Evolutionary conservation across 805 yeast species (phyloP).

Genomic region (Hanseniaspora hatyaiensis): DNA sequence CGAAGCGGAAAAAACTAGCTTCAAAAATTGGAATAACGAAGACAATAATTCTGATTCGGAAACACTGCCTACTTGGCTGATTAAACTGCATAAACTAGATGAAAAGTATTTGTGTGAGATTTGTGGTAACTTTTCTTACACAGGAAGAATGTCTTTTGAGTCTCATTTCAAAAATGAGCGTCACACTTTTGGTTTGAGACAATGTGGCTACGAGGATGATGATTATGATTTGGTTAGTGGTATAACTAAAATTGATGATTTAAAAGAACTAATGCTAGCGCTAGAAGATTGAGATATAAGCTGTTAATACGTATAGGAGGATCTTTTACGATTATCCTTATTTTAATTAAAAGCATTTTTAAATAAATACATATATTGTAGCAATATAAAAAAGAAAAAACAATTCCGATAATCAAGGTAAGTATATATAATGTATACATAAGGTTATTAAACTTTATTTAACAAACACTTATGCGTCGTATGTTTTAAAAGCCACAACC

Average conservation of each 20-base stretch:
- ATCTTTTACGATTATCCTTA: too few species aligned
- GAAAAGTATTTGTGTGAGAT: constrained; percentile 67
- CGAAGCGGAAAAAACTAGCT: constrained; percentile 20
- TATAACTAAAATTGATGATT: constrained; percentile 58
- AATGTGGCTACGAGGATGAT: constrained; percentile 56
- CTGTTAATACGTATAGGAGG: too few species aligned
- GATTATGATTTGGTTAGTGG: constrained; percentile 44
- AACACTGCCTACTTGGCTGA: constrained; percentile 90
- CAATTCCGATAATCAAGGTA: not conserved
- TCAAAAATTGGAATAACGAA: too few species aligned
- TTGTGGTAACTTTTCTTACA: constrained; percentile 63
- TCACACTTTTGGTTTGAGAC: constrained; percentile 62
- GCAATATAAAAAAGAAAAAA: not conserved
- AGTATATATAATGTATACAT: not conserved
- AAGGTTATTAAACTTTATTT: too few species aligned
- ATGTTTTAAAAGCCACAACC: constrained; percentile 45
- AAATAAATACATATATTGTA: not conserved
- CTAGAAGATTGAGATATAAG: too few species aligned
- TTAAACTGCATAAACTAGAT: constrained; percentile 76
- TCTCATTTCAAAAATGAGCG: constrained; percentile 62
- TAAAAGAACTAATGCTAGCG: constrained; percentile 40
- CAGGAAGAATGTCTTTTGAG: constrained; percentile 61
- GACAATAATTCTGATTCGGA: constrained; percentile 52
- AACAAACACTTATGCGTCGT: constrained; percentile 9
- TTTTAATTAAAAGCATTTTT: too few species aligned